Evolutionary conservation across 345 rosid species (phyloP).

Genomic region (Lenwebbia sp.): DNA sequence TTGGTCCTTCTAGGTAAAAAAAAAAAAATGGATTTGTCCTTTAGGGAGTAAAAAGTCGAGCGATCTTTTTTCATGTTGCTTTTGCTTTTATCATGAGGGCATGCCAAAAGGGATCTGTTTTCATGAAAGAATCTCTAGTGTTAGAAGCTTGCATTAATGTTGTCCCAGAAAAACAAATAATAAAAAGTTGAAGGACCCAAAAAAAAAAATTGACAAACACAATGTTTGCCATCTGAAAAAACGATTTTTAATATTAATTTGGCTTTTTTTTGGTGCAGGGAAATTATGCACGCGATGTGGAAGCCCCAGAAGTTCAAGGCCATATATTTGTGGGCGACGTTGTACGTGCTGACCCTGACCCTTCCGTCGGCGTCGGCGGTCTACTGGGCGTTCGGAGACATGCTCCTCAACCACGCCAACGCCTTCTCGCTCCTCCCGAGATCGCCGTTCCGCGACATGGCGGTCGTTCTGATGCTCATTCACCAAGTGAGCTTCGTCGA

Average conservation of each 20-base stretch:
- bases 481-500: conserved; percentile 44
- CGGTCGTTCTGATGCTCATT: conserved; percentile 89
- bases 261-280: conserved; percentile 27
- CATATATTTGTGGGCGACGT: conserved; percentile 71
- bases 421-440: conserved; percentile 88
- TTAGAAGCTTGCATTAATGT: not conserved
- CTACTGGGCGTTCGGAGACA: conserved; percentile 97
- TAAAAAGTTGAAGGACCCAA: not conserved
- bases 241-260: not conserved
- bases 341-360: conserved; percentile 88
- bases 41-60: not conserved
- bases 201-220: not conserved
- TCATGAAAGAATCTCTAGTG: not conserved
- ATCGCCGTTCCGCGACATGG: conserved; percentile 70
- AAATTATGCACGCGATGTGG: conserved; percentile 99
- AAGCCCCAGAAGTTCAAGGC: conserved; percentile 97
- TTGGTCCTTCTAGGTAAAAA: not conserved
- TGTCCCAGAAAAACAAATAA: not conserved
- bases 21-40: not conserved
- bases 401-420: conserved; percentile 91
- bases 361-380: conserved; percentile 93
- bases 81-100: conserved; percentile 24
- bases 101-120: not conserved
- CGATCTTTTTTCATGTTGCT: conserved; percentile 18
- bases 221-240: not conserved